Conservation (phyloP, 208 protist species). For the Tritrichomonas foetus region DNA sequence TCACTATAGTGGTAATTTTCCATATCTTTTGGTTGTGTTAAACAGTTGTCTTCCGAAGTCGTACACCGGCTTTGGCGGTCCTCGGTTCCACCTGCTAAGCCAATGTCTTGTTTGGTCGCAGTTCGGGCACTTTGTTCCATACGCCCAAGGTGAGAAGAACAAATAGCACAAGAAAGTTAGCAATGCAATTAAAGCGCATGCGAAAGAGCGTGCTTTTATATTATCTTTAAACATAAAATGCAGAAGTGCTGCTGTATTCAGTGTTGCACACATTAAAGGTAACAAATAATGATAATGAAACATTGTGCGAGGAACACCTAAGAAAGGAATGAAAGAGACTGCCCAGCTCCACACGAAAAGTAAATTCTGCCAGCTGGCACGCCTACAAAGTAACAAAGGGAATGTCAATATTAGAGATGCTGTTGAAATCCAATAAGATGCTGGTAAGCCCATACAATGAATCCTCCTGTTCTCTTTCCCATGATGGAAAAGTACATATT, state of each 20-base stretch:
- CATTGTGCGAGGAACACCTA: neutral
- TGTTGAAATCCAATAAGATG: neutral
- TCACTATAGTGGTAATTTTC: neutral
- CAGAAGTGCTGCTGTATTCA: neutral
- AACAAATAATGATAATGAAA: constrained; percentile 36
- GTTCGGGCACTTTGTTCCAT: neutral
- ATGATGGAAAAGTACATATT: neutral
- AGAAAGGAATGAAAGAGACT: constrained; percentile 22
- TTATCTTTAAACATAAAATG: neutral
- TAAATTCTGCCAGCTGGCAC: neutral
- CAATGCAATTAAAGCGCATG: neutral
- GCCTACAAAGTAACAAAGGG: neutral
- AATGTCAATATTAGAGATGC: neutral
- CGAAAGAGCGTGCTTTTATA: too few species aligned
- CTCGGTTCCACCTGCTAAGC: neutral
- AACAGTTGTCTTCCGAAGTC: neutral
- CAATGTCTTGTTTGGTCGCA: neutral
- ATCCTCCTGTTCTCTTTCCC: neutral
- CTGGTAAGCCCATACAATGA: neutral
- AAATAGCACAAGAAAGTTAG: neutral
- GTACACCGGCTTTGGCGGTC: neutral
- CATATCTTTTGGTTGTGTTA: neutral
- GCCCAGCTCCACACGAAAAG: neutral
- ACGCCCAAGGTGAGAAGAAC: neutral
- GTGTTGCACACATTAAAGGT: neutral